These are phyloP conservation scores for Lactarius indigo DNA, from an alignment of 768 basidiomycete species.

Conservation along the genomic window DNA sequence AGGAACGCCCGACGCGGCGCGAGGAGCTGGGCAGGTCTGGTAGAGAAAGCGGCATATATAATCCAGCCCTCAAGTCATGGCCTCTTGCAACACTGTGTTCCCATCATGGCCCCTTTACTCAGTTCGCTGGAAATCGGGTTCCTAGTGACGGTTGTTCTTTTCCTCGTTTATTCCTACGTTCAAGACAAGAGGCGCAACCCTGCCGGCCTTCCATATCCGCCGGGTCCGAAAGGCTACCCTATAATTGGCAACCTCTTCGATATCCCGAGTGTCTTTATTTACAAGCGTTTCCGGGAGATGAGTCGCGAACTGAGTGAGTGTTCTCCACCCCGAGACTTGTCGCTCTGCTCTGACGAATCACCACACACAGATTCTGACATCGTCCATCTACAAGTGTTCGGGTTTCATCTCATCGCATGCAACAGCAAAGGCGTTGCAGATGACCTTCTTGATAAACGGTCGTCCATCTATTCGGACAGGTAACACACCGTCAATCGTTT, in stretches of 20 bases:
- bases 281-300: constrained; percentile 24
- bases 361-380: constrained; percentile 30
- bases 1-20: neutral
- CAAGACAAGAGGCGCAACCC: constrained; percentile 23
- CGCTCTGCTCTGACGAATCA: neutral
- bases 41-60: neutral
- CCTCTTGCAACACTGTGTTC: neutral
- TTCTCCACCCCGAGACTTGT: too few species aligned
- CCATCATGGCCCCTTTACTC: constrained; percentile 13
- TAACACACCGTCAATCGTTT: neutral
- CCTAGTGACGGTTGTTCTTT: constrained; percentile 6
- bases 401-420: constrained; percentile 33
- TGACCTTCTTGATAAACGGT: constrained; percentile 39
- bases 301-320: constrained; percentile 21
- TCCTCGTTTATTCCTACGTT: constrained; percentile 13
- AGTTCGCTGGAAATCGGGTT: constrained; percentile 1
- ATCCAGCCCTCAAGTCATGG: neutral
- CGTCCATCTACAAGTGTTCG: constrained; percentile 30
- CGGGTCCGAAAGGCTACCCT: constrained; percentile 28
- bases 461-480: constrained; percentile 38
- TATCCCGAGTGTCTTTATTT: constrained; percentile 26
- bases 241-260: constrained; percentile 28
- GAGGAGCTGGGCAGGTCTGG: neutral
- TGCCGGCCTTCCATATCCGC: constrained; percentile 25
- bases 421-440: constrained; percentile 35